Evolutionary conservation across 371 early-diverging fungal species (phyloP).

Genomic region (Funneliformis caledonium): DNA sequence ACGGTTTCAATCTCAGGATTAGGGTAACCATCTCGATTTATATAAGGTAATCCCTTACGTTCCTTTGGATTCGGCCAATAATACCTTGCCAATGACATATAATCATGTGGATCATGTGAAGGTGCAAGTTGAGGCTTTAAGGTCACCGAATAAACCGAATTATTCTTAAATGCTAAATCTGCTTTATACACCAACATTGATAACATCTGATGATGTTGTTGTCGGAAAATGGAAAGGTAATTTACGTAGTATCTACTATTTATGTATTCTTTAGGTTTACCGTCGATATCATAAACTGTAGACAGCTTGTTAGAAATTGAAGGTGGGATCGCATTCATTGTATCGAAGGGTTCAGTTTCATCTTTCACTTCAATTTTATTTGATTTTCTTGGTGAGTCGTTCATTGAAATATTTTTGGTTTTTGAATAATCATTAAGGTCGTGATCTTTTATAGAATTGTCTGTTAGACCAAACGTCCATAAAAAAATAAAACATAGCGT

Average conservation of each 20-base stretch:
- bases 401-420: too few species aligned
- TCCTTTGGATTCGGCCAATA: slow-evolving; percentile 54
- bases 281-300: not conserved
- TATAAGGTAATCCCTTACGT: slow-evolving; percentile 54
- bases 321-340: not conserved
- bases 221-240: not conserved
- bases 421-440: not conserved
- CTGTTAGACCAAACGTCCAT: too few species aligned
- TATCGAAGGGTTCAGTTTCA: not conserved
- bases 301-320: not conserved
- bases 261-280: slow-evolving; percentile 4
- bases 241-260: not conserved
- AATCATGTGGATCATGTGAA: slow-evolving; percentile 58
- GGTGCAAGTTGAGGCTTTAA: slow-evolving; percentile 52
- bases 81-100: slow-evolving; percentile 58
- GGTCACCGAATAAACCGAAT: slow-evolving; percentile 54
- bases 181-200: slow-evolving; percentile 4
- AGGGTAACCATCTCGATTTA: slow-evolving; percentile 50
- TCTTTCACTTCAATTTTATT: too few species aligned
- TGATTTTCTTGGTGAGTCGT: not conserved
- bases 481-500: too few species aligned
- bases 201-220: slow-evolving; percentile 15
- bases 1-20: slow-evolving; percentile 57
- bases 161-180: slow-evolving; percentile 42
- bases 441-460: not conserved